Conservation (phyloP, 169 alveolate species). For the Babesia gibsoni region DNA sequence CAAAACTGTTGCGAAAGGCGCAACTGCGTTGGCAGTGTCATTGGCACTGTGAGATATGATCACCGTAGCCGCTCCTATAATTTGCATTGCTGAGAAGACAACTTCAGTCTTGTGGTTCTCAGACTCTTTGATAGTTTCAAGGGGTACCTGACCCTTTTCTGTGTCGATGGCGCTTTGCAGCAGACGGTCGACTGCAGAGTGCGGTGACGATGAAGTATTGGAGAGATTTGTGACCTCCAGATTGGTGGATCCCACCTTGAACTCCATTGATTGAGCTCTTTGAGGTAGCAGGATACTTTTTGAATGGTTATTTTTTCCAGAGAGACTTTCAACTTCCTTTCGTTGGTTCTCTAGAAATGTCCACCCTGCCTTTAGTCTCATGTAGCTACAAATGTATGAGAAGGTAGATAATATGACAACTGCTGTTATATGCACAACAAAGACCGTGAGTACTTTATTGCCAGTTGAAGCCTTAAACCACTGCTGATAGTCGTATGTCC, state of each 20-base stretch:
- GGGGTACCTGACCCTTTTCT: not conserved
- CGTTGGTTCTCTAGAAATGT: conserved; percentile 25
- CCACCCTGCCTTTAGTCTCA: conserved; percentile 41
- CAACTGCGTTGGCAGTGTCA: conserved; percentile 85
- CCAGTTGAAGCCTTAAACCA: conserved; percentile 46
- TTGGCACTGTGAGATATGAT: conserved; percentile 82
- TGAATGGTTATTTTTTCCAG: not conserved
- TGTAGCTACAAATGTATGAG: conserved; percentile 1
- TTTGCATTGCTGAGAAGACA: conserved; percentile 63
- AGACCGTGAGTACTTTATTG: conserved; percentile 12
- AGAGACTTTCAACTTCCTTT: not conserved
- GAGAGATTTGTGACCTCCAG: conserved; percentile 13
- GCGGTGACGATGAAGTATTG: not conserved
- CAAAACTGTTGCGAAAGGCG: conserved; percentile 72
- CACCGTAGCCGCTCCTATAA: conserved; percentile 76
- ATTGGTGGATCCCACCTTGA: conserved; percentile 2
- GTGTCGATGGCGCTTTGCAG: conserved; percentile 13
- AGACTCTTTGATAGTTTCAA: not conserved
- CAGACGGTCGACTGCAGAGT: not conserved
- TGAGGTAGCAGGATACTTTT: not conserved
- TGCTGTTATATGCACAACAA: not conserved
- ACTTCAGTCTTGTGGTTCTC: conserved; percentile 41
- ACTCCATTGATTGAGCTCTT: conserved; percentile 5
- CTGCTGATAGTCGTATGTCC: conserved; percentile 1
- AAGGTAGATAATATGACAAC: conserved; percentile 5